These are phyloP conservation scores for Hypoxylon subgilvum DNA, from an alignment of 495 filamentous ascomycete genomes.

Conservation along the genomic window DNA sequence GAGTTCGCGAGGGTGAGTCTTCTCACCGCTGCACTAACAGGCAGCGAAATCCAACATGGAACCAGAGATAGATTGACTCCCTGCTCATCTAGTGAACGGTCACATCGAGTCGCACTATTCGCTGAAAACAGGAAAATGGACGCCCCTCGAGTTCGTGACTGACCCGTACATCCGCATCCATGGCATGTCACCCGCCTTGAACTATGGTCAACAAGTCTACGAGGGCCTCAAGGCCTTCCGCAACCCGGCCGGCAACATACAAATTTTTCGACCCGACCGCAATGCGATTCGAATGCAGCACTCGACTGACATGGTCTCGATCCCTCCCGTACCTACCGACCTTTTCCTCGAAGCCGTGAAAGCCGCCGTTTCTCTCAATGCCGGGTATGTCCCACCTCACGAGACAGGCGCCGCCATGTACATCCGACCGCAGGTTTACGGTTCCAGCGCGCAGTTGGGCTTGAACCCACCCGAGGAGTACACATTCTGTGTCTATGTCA, in stretches of 20 bases:
- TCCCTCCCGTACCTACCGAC: constrained; percentile 74
- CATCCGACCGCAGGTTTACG: constrained; percentile 85
- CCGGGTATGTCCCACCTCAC: constrained; percentile 84
- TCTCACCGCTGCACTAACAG: not conserved
- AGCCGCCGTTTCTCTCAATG: constrained; percentile 81
- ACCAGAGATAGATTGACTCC: constrained; percentile 1
- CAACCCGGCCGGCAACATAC: constrained; percentile 65
- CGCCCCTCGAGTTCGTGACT: constrained; percentile 70
- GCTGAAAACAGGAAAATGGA: constrained; percentile 74
- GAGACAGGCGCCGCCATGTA: constrained; percentile 87
- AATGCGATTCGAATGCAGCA: constrained; percentile 84
- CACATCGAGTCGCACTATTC: constrained; percentile 79
- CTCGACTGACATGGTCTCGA: constrained; percentile 76
- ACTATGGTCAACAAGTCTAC: constrained; percentile 94
- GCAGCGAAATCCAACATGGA: not conserved
- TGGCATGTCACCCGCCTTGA: constrained; percentile 87
- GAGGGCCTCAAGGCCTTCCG: constrained; percentile 94
- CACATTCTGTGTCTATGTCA: constrained; percentile 80
- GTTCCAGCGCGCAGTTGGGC: constrained; percentile 78
- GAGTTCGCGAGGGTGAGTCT: constrained; percentile 78
- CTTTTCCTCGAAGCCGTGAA: constrained; percentile 76
- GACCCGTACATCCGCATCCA: constrained; percentile 83
- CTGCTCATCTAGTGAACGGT: constrained; percentile 66
- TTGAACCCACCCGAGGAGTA: constrained; percentile 86
- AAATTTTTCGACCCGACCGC: constrained; percentile 78